Conservation (phyloP, 2,329 filamentous ascomycete species). For the Colletotrichum sp. region DNA sequence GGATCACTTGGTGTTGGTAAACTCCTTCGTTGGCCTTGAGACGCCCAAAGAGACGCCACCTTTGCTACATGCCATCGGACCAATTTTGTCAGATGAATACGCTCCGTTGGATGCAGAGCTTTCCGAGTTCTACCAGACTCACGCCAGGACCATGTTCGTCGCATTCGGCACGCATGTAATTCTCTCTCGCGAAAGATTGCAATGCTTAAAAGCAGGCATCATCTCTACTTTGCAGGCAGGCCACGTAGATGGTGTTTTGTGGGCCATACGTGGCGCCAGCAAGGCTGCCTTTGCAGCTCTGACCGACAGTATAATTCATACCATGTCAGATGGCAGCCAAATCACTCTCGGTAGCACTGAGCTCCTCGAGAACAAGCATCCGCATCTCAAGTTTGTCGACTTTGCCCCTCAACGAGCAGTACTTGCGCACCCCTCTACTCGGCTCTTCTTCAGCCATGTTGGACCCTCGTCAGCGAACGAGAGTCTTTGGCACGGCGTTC, state of each 20-base stretch:
- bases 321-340: neutral
- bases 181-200: slow-evolving; percentile 30
- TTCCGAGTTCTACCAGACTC: slow-evolving; percentile 31
- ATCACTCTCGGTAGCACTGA: slow-evolving; percentile 13
- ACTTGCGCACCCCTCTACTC: slow-evolving; percentile 36
- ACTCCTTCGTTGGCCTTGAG: slow-evolving; percentile 49
- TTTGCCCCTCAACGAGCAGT: slow-evolving; percentile 47
- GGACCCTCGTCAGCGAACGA: slow-evolving; percentile 47
- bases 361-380: slow-evolving; percentile 31
- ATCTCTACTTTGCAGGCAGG: neutral
- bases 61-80: slow-evolving; percentile 40
- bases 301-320: rapidly evolving
- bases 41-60: slow-evolving; percentile 46
- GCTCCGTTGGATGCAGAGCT: slow-evolving; percentile 29
- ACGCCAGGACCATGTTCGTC: slow-evolving; percentile 39
- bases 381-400: slow-evolving; percentile 32
- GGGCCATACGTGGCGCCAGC: neutral
- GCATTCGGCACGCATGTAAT: slow-evolving; percentile 45
- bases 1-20: slow-evolving; percentile 45
- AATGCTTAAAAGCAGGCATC: slow-evolving; percentile 29
- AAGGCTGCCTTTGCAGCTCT: neutral
- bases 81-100: slow-evolving; percentile 41
- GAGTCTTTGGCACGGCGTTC: slow-evolving; percentile 40
- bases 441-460: slow-evolving; percentile 44
- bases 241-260: neutral